Conservation (phyloP, 352 stramenopile genomes). For the Blastocystis sp. region DNA sequence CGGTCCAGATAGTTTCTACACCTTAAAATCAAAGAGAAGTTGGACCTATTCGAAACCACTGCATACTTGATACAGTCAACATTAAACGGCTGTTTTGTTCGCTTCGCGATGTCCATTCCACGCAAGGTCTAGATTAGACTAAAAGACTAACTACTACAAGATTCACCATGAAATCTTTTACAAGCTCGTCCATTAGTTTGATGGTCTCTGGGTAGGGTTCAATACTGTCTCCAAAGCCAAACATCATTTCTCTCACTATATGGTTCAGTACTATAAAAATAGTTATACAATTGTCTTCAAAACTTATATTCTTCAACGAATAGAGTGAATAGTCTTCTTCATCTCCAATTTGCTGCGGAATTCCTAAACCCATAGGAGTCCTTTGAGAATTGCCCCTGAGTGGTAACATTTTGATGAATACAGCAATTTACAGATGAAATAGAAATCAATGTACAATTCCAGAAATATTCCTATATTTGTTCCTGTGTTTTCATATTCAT, state of each 20-base stretch:
- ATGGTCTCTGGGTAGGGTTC: slow-evolving; percentile 1
- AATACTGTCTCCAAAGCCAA: slow-evolving; percentile 57
- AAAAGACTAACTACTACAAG: background rate
- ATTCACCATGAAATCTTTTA: slow-evolving; percentile 57
- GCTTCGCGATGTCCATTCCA: slow-evolving; percentile 9
- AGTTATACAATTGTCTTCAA: slow-evolving; percentile 6
- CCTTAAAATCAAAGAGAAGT: background rate
- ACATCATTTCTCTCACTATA: slow-evolving; percentile 61
- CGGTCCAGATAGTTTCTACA: slow-evolving; percentile 4
- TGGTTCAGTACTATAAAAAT: background rate
- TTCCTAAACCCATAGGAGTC: background rate
- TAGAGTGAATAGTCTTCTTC: slow-evolving; percentile 1
- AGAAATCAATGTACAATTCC: background rate
- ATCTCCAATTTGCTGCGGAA: background rate
- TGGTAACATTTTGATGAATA: background rate
- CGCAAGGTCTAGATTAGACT: background rate
- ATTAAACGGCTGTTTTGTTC: background rate
- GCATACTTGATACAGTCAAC: background rate
- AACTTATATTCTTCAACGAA: slow-evolving; percentile 6
- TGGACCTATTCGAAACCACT: background rate
- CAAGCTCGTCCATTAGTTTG: slow-evolving; percentile 36
- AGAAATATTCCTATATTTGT: background rate
- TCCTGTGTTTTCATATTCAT: background rate
- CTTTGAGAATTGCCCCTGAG: background rate
- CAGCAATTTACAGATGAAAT: background rate